A percentile compares a stretch with the other conserved stretches of the same genome.
Conservation (phyloP, 768 basidiomycete genomes). For the Cytidiella melzeri region DNA sequence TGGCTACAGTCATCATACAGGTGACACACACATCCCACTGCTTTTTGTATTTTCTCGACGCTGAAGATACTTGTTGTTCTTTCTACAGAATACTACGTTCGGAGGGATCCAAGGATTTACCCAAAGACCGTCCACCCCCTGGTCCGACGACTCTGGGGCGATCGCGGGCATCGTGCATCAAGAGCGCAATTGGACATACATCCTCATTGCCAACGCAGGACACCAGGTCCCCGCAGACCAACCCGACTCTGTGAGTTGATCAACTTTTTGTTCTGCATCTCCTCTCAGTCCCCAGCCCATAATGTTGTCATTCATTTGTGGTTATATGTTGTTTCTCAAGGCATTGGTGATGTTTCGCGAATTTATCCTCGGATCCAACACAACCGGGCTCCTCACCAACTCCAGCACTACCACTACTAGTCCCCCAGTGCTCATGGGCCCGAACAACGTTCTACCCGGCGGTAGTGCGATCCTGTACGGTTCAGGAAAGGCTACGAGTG, state of each 20-base stretch:
- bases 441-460: slow-evolving; percentile 44
- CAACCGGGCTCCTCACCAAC: slow-evolving; percentile 41
- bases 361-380: slow-evolving; percentile 59
- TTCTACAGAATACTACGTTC: slow-evolving; percentile 63
- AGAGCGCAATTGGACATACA: slow-evolving; percentile 56
- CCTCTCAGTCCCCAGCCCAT: background rate
- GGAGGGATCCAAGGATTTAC: slow-evolving; percentile 74
- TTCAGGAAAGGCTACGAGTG: slow-evolving; percentile 24
- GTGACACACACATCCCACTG: background rate
- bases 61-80: slow-evolving; percentile 7
- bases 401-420: slow-evolving; percentile 33
- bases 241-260: slow-evolving; percentile 43
- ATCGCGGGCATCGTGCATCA: slow-evolving; percentile 69
- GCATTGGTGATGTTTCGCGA: slow-evolving; percentile 58
- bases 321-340: no score
- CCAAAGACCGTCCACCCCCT: slow-evolving; percentile 59
- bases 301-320: no score
- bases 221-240: slow-evolving; percentile 33
- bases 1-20: background rate
- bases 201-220: slow-evolving; percentile 32
- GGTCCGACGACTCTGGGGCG: slow-evolving; percentile 52
- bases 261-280: background rate
- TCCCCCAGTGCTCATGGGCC: slow-evolving; percentile 27
- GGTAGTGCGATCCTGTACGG: slow-evolving; percentile 55
- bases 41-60: background rate